Evolutionary conservation across 2,329 filamentous ascomycete species (phyloP).

Genomic region (Xylariaceae sp.): DNA sequence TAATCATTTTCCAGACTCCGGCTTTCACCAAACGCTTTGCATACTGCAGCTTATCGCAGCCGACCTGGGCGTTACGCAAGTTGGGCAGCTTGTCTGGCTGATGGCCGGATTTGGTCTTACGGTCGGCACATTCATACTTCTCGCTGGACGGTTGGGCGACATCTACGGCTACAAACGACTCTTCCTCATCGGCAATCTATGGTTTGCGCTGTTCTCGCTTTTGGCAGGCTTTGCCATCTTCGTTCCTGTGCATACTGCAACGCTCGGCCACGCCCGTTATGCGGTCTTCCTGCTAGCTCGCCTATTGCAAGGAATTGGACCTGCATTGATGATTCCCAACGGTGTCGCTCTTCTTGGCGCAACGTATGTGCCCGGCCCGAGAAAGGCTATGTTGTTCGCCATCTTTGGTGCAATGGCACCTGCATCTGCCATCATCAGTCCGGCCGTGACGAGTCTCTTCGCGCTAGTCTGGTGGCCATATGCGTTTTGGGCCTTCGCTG

Average conservation of each 20-base stretch:
- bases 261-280: constrained; percentile 21
- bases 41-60: constrained; percentile 41
- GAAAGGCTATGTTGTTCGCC: constrained; percentile 32
- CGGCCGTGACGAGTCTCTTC: constrained; percentile 27
- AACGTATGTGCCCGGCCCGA: constrained; percentile 37
- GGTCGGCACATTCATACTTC: constrained; percentile 46
- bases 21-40: constrained; percentile 30
- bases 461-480: constrained; percentile 30
- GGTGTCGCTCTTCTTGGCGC: constrained; percentile 49
- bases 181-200: constrained; percentile 44
- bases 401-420: constrained; percentile 33
- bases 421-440: constrained; percentile 29
- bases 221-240: constrained; percentile 41
- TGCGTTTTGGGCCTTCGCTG: constrained; percentile 30
- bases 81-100: constrained; percentile 42
- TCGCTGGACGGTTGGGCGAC: constrained; percentile 45
- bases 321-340: constrained; percentile 50
- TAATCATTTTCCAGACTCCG: constrained; percentile 21
- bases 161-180: constrained; percentile 45
- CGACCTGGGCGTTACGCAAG: constrained; percentile 36
- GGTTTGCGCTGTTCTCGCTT: constrained; percentile 45
- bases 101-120: constrained; percentile 45
- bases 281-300: constrained; percentile 38
- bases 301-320: constrained; percentile 45
- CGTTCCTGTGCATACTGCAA: constrained; percentile 11